phyloP scores from a whole-genome alignment of 139 green algal genomes.

The Bryopsis sp. region DNA sequence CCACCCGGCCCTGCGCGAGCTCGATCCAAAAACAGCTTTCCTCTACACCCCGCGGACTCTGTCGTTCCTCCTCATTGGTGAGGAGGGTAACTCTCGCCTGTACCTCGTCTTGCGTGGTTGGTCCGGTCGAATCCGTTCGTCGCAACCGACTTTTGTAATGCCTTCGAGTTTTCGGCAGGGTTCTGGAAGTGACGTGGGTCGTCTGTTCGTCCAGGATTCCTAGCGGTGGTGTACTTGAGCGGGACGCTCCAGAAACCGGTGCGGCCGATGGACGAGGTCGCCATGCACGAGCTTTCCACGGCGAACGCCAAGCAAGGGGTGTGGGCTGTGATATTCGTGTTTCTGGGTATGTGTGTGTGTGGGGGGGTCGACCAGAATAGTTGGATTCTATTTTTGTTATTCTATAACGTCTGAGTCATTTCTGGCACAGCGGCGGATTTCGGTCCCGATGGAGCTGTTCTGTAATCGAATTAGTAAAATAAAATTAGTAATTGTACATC shows the following conservation, averaged over 20 bases:
- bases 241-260: constrained; percentile 5
- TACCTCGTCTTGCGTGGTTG: no score
- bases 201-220: background rate
- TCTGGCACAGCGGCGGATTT: no score
- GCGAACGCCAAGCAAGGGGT: constrained; percentile 40
- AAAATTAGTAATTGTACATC: no score
- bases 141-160: no score
- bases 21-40: constrained; percentile 49
- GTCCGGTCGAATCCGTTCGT: no score
- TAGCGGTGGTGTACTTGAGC: background rate
- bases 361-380: background rate
- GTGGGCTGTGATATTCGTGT: constrained; percentile 44
- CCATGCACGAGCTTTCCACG: background rate
- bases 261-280: constrained; percentile 8
- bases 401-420: no score
- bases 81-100: no score
- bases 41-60: constrained; percentile 55
- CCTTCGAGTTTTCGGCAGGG: background rate
- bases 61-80: constrained; percentile 41
- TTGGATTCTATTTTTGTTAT: no score
- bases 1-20: constrained; percentile 20
- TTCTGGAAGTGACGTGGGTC: background rate
- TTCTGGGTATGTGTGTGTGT: constrained; percentile 34
- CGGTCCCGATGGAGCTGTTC: no score
- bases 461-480: no score